Conservation (phyloP, 441 rosid species). For the Adansonia gregorii region DNA sequence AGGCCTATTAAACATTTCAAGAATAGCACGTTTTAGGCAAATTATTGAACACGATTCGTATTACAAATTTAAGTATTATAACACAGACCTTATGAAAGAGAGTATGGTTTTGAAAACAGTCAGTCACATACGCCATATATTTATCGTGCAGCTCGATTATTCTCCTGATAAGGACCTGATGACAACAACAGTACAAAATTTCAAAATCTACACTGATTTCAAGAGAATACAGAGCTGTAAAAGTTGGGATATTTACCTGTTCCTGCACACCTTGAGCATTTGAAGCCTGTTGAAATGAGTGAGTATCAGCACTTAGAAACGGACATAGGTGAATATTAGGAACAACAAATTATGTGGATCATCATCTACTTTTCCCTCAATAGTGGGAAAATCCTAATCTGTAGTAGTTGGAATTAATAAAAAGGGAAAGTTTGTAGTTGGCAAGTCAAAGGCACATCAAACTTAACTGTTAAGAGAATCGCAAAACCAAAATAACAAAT, state of each 20-base stretch:
- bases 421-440: not conserved
- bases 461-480: not conserved
- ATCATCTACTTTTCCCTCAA: not conserved
- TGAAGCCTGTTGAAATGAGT: slow-evolving; percentile 50
- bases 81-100: slow-evolving; percentile 83
- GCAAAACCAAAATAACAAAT: not conserved
- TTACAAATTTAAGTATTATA: slow-evolving; percentile 1
- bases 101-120: slow-evolving; percentile 81
- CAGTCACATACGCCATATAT: slow-evolving; percentile 74
- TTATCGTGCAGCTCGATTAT: slow-evolving; percentile 89
- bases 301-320: slow-evolving; percentile 29
- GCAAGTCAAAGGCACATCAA: not conserved
- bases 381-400: not conserved
- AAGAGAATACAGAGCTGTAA: slow-evolving; percentile 7
- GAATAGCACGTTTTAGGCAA: not conserved
- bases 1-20: slow-evolving; percentile 52
- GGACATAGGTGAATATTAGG: not conserved
- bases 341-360: not conserved
- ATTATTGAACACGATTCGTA: slow-evolving; percentile 10
- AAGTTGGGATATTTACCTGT: slow-evolving; percentile 52
- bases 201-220: slow-evolving; percentile 1
- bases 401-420: not conserved
- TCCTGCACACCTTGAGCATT: slow-evolving; percentile 62
- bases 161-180: slow-evolving; percentile 85
- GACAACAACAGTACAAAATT: slow-evolving; percentile 20